phyloP scores from a whole-genome alignment of 116 monocot genomes.

The Cymodocea nodosa region DNA sequence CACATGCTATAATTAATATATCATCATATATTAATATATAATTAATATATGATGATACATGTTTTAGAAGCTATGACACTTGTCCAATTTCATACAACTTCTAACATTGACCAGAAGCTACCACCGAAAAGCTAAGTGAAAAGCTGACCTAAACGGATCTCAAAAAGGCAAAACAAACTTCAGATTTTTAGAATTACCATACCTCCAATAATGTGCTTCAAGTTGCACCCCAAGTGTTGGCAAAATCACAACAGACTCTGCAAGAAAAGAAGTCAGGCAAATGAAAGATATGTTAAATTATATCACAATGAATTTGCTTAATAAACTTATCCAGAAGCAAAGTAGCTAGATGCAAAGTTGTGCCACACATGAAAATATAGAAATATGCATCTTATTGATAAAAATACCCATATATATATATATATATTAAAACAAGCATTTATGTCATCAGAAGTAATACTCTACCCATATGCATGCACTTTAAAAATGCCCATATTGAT shows the following conservation, averaged over 20 bases:
- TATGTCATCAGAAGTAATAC: too few species aligned
- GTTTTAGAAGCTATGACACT: too few species aligned
- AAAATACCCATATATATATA: too few species aligned
- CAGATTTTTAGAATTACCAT: constrained; percentile 1
- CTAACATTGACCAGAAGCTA: too few species aligned
- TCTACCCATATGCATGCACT: too few species aligned
- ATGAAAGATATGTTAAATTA: background rate
- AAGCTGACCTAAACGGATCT: background rate
- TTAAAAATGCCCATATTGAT: too few species aligned
- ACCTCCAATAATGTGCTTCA: constrained; percentile 87
- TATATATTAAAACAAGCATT: too few species aligned
- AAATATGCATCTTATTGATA: background rate
- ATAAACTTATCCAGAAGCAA: background rate
- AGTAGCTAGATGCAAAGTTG: background rate
- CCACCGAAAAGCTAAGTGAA: background rate
- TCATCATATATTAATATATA: too few species aligned
- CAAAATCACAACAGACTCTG: constrained; percentile 82
- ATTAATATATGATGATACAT: too few species aligned
- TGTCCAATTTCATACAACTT: too few species aligned
- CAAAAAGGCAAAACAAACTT: background rate
- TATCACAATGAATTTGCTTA: background rate
- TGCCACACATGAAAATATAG: background rate
- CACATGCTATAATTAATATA: too few species aligned
- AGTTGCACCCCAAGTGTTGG: constrained; percentile 70
- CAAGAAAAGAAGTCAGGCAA: background rate